Evolutionary conservation across 805 yeast genomes (phyloP).

Genomic region (Pichia paraexigua): DNA sequence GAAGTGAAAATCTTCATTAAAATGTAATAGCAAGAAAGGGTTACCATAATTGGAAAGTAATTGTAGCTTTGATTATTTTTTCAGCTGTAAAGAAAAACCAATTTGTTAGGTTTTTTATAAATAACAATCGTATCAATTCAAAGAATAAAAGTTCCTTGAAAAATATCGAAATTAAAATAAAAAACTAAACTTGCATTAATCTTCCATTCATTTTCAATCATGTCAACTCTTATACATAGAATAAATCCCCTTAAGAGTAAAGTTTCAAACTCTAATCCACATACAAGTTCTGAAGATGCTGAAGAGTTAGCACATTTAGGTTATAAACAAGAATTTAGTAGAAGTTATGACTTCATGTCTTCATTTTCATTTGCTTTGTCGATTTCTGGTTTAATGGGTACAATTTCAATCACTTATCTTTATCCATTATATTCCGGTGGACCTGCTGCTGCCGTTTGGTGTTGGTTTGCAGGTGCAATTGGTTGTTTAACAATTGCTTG

Average conservation of each 20-base stretch:
- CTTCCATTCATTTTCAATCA: not conserved
- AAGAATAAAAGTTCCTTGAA: too few relatives aligned
- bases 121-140: too few relatives aligned
- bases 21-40: not conserved
- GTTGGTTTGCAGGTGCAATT: conserved; percentile 48
- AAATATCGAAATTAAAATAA: too few relatives aligned
- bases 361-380: conserved; percentile 60
- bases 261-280: not conserved
- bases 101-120: too few relatives aligned
- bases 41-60: too few relatives aligned
- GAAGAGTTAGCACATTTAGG: conserved; percentile 38
- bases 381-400: conserved; percentile 58
- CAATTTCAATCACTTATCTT: conserved; percentile 45
- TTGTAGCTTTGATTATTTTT: not conserved
- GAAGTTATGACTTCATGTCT: conserved; percentile 49
- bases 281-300: conserved; percentile 39
- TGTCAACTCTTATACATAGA: conserved; percentile 28
- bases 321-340: conserved; percentile 51
- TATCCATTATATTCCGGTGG: conserved; percentile 48
- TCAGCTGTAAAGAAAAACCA: not conserved
- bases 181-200: not conserved
- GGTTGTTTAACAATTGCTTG: conserved; percentile 49
- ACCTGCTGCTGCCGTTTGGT: conserved; percentile 57
- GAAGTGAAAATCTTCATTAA: not conserved
- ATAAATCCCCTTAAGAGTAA: conserved; percentile 20